Evolutionary conservation across 768 basidiomycete genomes (phyloP), one percentile per base, ranked within the genome.

Genomic region (Rhodosporidiobolus sp.): DNA sequence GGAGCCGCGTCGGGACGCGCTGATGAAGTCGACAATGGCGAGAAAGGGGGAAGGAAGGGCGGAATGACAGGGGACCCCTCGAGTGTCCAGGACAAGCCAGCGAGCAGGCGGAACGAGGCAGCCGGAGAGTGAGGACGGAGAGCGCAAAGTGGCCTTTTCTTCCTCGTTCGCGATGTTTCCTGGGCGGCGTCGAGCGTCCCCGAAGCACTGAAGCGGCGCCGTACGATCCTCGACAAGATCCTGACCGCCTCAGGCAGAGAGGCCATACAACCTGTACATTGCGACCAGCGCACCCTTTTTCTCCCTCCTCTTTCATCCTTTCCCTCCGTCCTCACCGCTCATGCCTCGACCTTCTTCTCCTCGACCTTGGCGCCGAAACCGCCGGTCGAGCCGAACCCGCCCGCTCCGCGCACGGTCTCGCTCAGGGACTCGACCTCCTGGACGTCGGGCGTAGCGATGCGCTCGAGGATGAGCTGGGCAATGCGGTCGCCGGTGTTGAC

Each of bases 361-460:
- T 28, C 28, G 19, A 32, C 28, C 17, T 28, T 19, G 28, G 19
- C 53, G 17, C 80, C 80, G 66, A 82, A 83, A 14, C 94, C 94
- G 19, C 95, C 95, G 6, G 95, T 98, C 9, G 94, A 97, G 0
- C 96, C 96, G 76, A 96, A 98, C 1, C 94, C 96, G 49, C 88
- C 88, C 32, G 84, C 83, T 28, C 96, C 95, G 52, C 96, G 88
- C 43, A 86, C 78, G 1, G 96, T 98, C 69, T 89, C 87, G 62
- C 92, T 91, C 12, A 99, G 87, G 74, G 89, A 85, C 63, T 90
- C 83, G 34, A 98, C 95, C 82, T 95, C 94, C 24, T 88, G 79
- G 24, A 95, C 86, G 5, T 88, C 89, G 1, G 95, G 92, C 7
- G 88, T 93, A 72, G 87, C 87, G 75, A 98, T 96, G 70, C 85